Percentiles rank a stretch among this genome's conserved stretches.
These are phyloP conservation scores for Clavispora asparagi DNA, from an alignment of 805 yeast genomes.

Conservation along the genomic window DNA sequence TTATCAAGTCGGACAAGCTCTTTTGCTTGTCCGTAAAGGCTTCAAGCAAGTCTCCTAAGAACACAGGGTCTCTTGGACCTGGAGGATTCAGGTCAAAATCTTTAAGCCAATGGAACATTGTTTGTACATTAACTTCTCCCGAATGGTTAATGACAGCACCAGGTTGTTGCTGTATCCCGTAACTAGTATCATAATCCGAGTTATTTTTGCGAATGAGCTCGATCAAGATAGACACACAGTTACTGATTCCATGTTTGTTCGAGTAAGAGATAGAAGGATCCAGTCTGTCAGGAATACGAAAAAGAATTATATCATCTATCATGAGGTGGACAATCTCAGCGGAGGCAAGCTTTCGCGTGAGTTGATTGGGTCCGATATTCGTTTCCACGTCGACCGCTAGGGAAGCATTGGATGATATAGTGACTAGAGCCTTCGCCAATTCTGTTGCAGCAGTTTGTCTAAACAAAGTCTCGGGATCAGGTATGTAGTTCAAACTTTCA, in stretches of 20 bases:
- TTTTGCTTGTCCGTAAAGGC: constrained; percentile 53
- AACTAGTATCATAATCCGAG: constrained; percentile 87
- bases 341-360: constrained; percentile 86
- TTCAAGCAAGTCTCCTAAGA: constrained; percentile 77
- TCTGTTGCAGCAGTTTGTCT: constrained; percentile 94
- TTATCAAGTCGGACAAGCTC: constrained; percentile 58
- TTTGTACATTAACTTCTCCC: constrained; percentile 36
- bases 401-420: constrained; percentile 79
- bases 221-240: constrained; percentile 91
- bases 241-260: constrained; percentile 87
- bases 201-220: constrained; percentile 94
- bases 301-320: constrained; percentile 66
- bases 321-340: constrained; percentile 60
- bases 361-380: constrained; percentile 92
- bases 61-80: constrained; percentile 85
- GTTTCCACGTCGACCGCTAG: constrained; percentile 78
- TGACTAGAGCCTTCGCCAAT: constrained; percentile 86
- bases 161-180: constrained; percentile 49
- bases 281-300: constrained; percentile 10
- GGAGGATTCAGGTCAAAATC: constrained; percentile 85
- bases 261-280: not conserved
- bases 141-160: constrained; percentile 21
- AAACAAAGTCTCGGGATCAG: constrained; percentile 30
- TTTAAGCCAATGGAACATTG: constrained; percentile 41
- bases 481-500: constrained; percentile 9